Conservation (phyloP, 257 asterid species). For the Jacaranda mimosifolia region DNA sequence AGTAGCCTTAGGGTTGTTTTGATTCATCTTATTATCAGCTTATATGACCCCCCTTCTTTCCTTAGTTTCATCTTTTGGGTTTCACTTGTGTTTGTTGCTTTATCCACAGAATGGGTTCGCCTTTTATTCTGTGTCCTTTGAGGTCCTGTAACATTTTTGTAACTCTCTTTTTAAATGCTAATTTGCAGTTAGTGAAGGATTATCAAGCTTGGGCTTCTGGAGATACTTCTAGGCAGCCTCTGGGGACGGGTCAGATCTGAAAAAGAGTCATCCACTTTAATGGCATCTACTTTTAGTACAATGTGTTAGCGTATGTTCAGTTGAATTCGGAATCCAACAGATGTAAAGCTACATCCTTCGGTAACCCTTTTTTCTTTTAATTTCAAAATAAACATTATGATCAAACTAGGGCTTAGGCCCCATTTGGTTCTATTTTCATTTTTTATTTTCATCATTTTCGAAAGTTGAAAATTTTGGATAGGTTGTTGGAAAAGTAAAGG, state of each 20-base stretch:
- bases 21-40: constrained; percentile 12
- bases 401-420: background rate
- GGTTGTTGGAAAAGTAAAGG: background rate
- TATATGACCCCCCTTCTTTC: background rate
- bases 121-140: background rate
- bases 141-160: background rate
- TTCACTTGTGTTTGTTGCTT: background rate
- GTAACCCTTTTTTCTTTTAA: background rate
- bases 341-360: constrained; percentile 15
- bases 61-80: background rate
- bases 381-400: constrained; percentile 16
- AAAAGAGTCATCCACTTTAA: background rate
- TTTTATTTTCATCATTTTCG: too few relatives aligned
- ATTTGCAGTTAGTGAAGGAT: constrained; percentile 83
- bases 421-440: too few relatives aligned
- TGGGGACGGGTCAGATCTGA: constrained; percentile 89
- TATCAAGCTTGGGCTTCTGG: constrained; percentile 98
- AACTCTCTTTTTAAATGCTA: background rate
- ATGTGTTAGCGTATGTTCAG: constrained; percentile 22
- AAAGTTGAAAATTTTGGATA: background rate
- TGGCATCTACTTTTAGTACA: constrained; percentile 9
- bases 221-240: constrained; percentile 91
- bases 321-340: constrained; percentile 31
- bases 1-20: background rate
- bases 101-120: too few relatives aligned